Evolutionary conservation across 169 alveolate species (phyloP).

Genomic region (Perkinsus chesapeaki): DNA sequence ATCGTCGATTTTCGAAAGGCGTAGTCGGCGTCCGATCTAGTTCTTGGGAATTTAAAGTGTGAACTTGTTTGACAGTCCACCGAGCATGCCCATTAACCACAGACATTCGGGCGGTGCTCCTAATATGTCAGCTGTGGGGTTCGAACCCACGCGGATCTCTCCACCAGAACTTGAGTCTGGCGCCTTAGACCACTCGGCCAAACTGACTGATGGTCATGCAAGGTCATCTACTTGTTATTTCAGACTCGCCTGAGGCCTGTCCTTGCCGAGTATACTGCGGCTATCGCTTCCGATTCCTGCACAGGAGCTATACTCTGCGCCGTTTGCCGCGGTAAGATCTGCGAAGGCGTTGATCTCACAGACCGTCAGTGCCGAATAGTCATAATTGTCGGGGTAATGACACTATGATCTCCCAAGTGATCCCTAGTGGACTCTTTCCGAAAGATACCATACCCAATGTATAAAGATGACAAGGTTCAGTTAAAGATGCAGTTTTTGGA

Average conservation of each 20-base stretch:
- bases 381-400: slow-evolving; percentile 63
- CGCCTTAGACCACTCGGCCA: neutral
- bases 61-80: neutral
- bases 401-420: neutral
- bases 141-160: too few species aligned
- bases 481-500: neutral
- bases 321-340: slow-evolving; percentile 85
- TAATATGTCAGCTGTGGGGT: too few species aligned
- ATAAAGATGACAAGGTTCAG: neutral
- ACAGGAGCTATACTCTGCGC: slow-evolving; percentile 82
- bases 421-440: neutral
- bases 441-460: neutral
- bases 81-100: too few species aligned
- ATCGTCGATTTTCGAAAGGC: too few species aligned
- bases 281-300: neutral
- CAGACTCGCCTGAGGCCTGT: neutral
- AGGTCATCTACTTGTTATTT: neutral
- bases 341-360: slow-evolving; percentile 92
- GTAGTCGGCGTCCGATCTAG: too few species aligned
- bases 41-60: too few species aligned
- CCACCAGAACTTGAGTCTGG: neutral
- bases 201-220: neutral
- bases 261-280: neutral
- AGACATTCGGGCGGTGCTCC: too few species aligned
- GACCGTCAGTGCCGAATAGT: slow-evolving; percentile 84